These are phyloP conservation scores for Dacryopinax primogenitus DNA, from an alignment of 768 basidiomycete species.

Conservation along the genomic window DNA sequence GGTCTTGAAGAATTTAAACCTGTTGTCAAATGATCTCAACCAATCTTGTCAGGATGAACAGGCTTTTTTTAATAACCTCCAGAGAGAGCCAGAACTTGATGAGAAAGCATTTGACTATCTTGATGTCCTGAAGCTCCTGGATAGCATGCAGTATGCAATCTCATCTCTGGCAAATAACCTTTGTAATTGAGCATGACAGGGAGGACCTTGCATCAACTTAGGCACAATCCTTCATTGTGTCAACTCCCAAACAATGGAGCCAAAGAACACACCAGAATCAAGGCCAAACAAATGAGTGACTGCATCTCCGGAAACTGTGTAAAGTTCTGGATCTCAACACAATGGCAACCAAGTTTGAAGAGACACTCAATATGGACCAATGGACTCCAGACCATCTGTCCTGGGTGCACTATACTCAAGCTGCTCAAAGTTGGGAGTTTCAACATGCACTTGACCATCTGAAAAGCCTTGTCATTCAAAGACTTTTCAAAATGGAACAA, in stretches of 20 bases:
- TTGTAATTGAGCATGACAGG: background rate
- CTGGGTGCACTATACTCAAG: background rate
- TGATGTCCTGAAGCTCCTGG: slow-evolving; percentile 11
- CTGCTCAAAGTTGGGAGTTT: background rate
- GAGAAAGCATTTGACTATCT: slow-evolving; percentile 15
- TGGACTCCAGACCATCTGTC: background rate
- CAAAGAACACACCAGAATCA: background rate
- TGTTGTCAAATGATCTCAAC: slow-evolving; percentile 12
- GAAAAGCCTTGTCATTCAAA: background rate
- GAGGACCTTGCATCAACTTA: background rate
- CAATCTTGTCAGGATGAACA: slow-evolving; percentile 15
- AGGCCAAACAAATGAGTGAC: background rate
- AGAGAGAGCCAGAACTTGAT: slow-evolving; percentile 14
- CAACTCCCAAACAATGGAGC: background rate
- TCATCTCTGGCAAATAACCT: background rate
- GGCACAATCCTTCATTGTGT: background rate
- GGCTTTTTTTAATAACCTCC: slow-evolving; percentile 9
- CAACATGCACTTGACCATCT: background rate
- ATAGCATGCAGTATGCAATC: too few species aligned
- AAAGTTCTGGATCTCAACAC: background rate
- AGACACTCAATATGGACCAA: background rate
- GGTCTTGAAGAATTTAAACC: background rate
- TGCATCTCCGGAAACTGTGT: background rate
- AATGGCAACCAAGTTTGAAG: background rate
- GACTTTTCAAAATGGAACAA: slow-evolving; percentile 9